Conservation (phyloP, 768 basidiomycete genomes). For the Pleurotus giganteus region DNA sequence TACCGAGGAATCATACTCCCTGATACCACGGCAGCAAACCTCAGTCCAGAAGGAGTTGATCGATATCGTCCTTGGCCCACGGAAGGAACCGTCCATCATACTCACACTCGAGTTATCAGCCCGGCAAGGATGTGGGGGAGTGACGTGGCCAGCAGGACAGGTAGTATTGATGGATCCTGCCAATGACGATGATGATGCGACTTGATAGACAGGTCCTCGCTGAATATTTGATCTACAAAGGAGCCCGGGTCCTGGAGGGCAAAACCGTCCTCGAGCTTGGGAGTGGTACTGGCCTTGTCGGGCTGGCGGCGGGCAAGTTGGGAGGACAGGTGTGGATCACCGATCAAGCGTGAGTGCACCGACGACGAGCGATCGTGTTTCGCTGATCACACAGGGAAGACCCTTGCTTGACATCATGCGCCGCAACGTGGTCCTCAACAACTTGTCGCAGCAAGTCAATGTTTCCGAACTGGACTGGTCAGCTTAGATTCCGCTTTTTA, state of each 20-base stretch:
- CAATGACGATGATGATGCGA: conserved; percentile 13
- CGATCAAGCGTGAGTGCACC: conserved; percentile 78
- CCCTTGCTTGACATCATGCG: conserved; percentile 78
- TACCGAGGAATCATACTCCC: conserved; percentile 21
- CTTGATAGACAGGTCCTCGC: conserved; percentile 62
- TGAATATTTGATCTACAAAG: conserved; percentile 64
- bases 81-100: conserved; percentile 25
- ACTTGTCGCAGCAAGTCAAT: conserved; percentile 44
- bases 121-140: conserved; percentile 86
- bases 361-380: conserved; percentile 12
- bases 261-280: conserved; percentile 80
- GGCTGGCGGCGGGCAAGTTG: conserved; percentile 73
- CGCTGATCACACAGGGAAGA: conserved; percentile 35
- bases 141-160: conserved; percentile 92
- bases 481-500: conserved; percentile 20
- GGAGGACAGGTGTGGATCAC: conserved; percentile 77
- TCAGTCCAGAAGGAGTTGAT: conserved; percentile 49
- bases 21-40: conserved; percentile 54
- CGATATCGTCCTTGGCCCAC: conserved; percentile 36
- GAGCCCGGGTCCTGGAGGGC: conserved; percentile 44
- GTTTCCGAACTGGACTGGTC: conserved; percentile 85
- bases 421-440: conserved; percentile 68
- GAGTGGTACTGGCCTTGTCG: conserved; percentile 92
- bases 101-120: conserved; percentile 70
- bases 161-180: conserved; percentile 33